These are phyloP conservation scores for Pyrenula aspistea DNA, from an alignment of 495 filamentous ascomycete genomes.

Conservation along the genomic window DNA sequence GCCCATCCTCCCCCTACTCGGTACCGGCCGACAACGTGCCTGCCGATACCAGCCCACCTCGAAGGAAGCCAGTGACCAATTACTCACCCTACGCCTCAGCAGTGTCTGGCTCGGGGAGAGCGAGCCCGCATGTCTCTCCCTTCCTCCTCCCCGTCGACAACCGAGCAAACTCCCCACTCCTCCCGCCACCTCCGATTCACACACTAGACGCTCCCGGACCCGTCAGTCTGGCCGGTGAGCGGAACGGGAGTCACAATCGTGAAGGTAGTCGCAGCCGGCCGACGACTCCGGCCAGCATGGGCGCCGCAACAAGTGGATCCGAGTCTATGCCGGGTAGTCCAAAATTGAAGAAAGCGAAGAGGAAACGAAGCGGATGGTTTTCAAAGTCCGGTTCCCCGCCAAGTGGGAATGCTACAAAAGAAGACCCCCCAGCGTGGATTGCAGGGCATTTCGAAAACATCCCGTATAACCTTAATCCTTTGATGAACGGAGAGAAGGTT, in stretches of 20 bases:
- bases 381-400: constrained; percentile 26
- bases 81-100: neutral
- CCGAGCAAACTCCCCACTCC: neutral
- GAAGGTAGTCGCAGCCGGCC: neutral
- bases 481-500: constrained; percentile 51
- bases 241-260: neutral
- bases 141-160: neutral
- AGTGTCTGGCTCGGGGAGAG: neutral
- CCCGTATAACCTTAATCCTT: constrained; percentile 46
- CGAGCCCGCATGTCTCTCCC: neutral
- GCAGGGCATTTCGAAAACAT: constrained; percentile 42
- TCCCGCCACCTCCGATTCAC: neutral
- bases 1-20: neutral
- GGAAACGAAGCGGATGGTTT: constrained; percentile 45
- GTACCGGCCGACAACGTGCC: neutral
- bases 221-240: neutral
- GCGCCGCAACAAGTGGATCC: constrained; percentile 14
- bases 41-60: neutral
- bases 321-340: constrained; percentile 29
- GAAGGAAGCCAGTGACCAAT: neutral
- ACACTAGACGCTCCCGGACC: neutral
- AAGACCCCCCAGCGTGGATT: constrained; percentile 46
- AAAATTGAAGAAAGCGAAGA: constrained; percentile 12
- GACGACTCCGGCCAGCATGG: neutral
- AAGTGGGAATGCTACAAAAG: constrained; percentile 5